Percentiles rank a stretch among this genome's conserved stretches.
Conservation (phyloP, 2,329 filamentous ascomycete genomes). For the Cadophora malorum region DNA sequence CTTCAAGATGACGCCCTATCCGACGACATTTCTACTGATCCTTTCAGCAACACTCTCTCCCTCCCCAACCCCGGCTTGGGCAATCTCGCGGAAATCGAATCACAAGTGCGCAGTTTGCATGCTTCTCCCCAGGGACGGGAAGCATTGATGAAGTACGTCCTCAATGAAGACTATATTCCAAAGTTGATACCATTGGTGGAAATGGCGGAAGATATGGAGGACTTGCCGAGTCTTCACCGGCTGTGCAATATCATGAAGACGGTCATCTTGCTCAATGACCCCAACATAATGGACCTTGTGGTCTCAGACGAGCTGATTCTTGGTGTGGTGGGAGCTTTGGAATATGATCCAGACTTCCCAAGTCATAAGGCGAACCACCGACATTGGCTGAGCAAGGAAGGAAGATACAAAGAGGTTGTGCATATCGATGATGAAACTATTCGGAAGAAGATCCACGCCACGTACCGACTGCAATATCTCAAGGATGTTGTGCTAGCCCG, state of each 20-base stretch:
- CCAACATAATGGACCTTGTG: conserved; percentile 89
- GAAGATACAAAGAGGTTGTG: conserved; percentile 95
- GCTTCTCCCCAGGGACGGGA: conserved; percentile 79
- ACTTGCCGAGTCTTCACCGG: conserved; percentile 82
- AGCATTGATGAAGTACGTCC: conserved; percentile 84
- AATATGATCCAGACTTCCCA: conserved; percentile 98
- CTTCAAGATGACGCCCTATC: conserved; percentile 80
- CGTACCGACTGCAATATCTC: conserved; percentile 93
- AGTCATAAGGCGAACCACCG: conserved; percentile 97
- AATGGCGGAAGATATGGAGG: conserved; percentile 90
- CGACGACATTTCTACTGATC: conserved; percentile 82
- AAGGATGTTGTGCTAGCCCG: conserved; percentile 98
- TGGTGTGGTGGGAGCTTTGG: conserved; percentile 92
- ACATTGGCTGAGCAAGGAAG: conserved; percentile 87
- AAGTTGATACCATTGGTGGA: conserved; percentile 87
- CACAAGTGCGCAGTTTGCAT: conserved; percentile 80
- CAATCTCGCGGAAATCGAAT: conserved; percentile 84
- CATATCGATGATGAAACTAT: conserved; percentile 84
- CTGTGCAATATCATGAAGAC: conserved; percentile 99
- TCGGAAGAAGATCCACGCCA: conserved; percentile 91
- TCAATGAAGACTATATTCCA: conserved; percentile 83
- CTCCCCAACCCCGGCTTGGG: conserved; percentile 82
- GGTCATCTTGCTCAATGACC: conserved; percentile 93
- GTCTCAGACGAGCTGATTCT: conserved; percentile 89
- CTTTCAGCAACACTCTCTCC: conserved; percentile 68